These are phyloP conservation scores for Pyricularia grisea DNA, from an alignment of 2,329 filamentous ascomycete genomes.

Conservation along the genomic window DNA sequence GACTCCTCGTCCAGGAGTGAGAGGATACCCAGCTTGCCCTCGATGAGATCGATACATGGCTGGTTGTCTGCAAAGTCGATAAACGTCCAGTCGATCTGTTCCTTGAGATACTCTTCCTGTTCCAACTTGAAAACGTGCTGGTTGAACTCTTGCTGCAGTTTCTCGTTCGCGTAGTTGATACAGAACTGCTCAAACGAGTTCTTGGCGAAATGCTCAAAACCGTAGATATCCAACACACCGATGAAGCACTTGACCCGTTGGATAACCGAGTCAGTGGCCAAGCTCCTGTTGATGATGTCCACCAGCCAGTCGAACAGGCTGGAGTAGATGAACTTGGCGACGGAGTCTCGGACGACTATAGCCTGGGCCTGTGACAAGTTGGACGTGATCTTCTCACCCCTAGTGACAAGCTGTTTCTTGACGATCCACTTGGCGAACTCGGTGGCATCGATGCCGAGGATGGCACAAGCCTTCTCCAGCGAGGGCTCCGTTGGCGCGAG, in stretches of 20 bases:
- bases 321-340: constrained; percentile 98
- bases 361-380: constrained; percentile 92
- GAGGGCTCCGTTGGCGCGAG: constrained; percentile 74
- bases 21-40: constrained; percentile 89
- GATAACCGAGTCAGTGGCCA: constrained; percentile 83
- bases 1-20: constrained; percentile 94
- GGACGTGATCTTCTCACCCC: constrained; percentile 95
- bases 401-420: constrained; percentile 95
- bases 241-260: constrained; percentile 83
- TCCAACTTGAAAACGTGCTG: constrained; percentile 98
- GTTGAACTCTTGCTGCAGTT: constrained; percentile 98
- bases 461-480: constrained; percentile 68
- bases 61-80: constrained; percentile 99
- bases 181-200: constrained; percentile 99
- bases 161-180: constrained; percentile 99
- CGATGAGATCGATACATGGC: constrained; percentile 96
- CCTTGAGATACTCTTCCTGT: constrained; percentile 92
- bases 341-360: constrained; percentile 88
- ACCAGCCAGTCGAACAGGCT: constrained; percentile 98
- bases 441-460: constrained; percentile 76
- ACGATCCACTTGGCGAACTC: constrained; percentile 97
- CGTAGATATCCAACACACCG: constrained; percentile 97
- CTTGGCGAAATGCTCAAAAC: constrained; percentile 98
- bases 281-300: constrained; percentile 85
- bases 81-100: constrained; percentile 98